Evolutionary conservation across 2,329 filamentous ascomycete genomes (phyloP).

Genomic region (Fusarium sp.): DNA sequence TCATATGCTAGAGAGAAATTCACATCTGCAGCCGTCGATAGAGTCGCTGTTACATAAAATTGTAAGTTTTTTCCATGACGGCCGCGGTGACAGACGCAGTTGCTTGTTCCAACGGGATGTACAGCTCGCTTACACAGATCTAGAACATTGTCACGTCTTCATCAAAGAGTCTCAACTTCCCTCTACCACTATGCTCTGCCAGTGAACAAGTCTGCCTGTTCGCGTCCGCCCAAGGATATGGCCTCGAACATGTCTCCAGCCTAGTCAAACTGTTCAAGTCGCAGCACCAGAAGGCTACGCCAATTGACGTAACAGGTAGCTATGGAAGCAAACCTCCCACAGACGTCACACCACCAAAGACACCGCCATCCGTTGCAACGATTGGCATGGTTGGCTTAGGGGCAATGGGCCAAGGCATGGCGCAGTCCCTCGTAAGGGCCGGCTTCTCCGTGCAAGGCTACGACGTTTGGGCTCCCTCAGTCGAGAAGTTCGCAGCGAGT

Average conservation of each 20-base stretch:
- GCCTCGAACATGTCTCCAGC: background rate
- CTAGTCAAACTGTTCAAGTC: background rate
- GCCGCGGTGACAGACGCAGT: rapidly evolving
- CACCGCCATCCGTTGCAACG: rapidly evolving
- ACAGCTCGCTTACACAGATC: background rate
- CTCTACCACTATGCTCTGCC: background rate
- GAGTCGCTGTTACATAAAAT: background rate
- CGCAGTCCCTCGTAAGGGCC: background rate
- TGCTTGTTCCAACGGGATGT: rapidly evolving
- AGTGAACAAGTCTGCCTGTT: background rate
- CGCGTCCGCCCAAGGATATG: background rate
- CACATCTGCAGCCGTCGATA: rapidly evolving
- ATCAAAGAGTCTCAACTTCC: background rate
- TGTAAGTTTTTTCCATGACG: background rate
- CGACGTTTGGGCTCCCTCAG: background rate
- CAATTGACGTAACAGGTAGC: rapidly evolving
- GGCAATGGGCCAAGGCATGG: background rate
- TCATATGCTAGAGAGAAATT: background rate
- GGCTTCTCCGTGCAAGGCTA: background rate
- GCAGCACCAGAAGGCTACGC: rapidly evolving
- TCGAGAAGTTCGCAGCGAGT: background rate
- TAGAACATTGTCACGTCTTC: background rate
- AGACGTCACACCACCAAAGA: background rate
- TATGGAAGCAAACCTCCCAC: rapidly evolving
- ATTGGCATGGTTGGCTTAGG: background rate